Percentiles rank a stretch among this genome's conserved stretches.
Evolutionary conservation across 148 eudicot species (phyloP).

Genomic region (Linanthus parryae): DNA sequence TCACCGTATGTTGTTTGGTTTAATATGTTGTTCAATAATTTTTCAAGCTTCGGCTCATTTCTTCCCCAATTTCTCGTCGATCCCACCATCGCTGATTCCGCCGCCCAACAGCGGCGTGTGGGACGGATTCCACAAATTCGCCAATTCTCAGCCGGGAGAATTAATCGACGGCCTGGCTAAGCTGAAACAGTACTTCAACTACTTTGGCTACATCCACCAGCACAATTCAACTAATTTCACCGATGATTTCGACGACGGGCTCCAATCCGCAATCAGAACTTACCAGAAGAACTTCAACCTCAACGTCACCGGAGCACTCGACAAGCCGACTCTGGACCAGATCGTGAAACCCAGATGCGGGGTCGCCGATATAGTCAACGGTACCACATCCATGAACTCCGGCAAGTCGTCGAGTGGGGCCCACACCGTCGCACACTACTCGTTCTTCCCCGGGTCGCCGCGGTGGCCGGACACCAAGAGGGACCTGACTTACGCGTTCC

Average conservation of each 20-base stretch:
- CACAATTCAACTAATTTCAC: slow-evolving; percentile 19
- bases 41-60: slow-evolving; percentile 20
- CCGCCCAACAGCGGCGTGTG: slow-evolving; percentile 18
- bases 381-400: slow-evolving; percentile 34
- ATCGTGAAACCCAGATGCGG: slow-evolving; percentile 45
- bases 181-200: slow-evolving; percentile 30
- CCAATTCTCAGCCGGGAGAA: slow-evolving; percentile 34
- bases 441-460: slow-evolving; percentile 38
- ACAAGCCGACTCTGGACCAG: slow-evolving; percentile 28
- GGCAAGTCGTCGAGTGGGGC: slow-evolving; percentile 16
- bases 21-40: not conserved
- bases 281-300: slow-evolving; percentile 49
- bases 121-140: slow-evolving; percentile 22
- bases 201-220: slow-evolving; percentile 39
- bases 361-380: slow-evolving; percentile 38
- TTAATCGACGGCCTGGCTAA: slow-evolving; percentile 16
- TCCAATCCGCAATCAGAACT: slow-evolving; percentile 24
- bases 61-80: slow-evolving; percentile 27
- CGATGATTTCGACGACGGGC: slow-evolving; percentile 28
- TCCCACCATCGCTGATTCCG: slow-evolving; percentile 24
- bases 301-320: slow-evolving; percentile 41
- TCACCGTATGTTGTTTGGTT: not conserved
- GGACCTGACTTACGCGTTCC: slow-evolving; percentile 31
- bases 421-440: slow-evolving; percentile 33
- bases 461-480: slow-evolving; percentile 29